A percentile compares a stretch with the other conserved stretches of the same genome.
Conservation (phyloP, 768 basidiomycete genomes). For the Termitomyces sp. region DNA sequence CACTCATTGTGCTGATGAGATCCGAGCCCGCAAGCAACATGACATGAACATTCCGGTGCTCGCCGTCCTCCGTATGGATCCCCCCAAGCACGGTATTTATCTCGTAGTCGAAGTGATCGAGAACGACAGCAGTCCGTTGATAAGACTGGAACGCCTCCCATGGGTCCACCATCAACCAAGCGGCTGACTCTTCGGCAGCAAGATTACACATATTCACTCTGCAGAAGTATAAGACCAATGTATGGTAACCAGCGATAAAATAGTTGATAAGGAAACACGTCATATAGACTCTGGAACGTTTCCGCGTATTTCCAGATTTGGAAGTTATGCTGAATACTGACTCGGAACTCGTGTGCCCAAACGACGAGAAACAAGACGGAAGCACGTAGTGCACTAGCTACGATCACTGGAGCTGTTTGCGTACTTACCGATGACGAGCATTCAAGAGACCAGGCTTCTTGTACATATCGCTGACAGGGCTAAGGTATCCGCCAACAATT, state of each 20-base stretch:
- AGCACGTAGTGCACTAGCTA: neutral
- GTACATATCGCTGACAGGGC: conserved; percentile 94
- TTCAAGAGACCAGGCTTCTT: conserved; percentile 93
- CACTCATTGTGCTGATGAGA: conserved; percentile 95
- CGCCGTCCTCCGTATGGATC: conserved; percentile 66
- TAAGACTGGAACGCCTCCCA: conserved; percentile 98
- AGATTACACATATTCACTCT: conserved; percentile 87
- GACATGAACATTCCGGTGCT: conserved; percentile 72
- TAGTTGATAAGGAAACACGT: conserved; percentile 12
- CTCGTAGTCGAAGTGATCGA: conserved; percentile 96
- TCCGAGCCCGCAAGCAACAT: conserved; percentile 98
- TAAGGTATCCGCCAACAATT: conserved; percentile 93
- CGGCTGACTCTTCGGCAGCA: conserved; percentile 85
- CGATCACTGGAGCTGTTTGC: conserved; percentile 14
- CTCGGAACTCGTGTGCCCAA: neutral
- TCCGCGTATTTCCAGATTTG: conserved; percentile 8
- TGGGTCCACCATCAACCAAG: conserved; percentile 96
- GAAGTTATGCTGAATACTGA: conserved; percentile 4
- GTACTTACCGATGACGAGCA: conserved; percentile 79
- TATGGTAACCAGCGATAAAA: neutral
- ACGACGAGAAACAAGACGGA: neutral
- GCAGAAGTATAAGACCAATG: conserved; percentile 15
- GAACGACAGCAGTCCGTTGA: conserved; percentile 93
- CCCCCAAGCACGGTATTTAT: conserved; percentile 87
- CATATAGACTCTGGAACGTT: conserved; percentile 9